Percentiles rank a stretch among this genome's conserved stretches.
phyloP scores from a whole-genome alignment of 495 filamentous ascomycete species.

The Podospora fimiseda region DNA sequence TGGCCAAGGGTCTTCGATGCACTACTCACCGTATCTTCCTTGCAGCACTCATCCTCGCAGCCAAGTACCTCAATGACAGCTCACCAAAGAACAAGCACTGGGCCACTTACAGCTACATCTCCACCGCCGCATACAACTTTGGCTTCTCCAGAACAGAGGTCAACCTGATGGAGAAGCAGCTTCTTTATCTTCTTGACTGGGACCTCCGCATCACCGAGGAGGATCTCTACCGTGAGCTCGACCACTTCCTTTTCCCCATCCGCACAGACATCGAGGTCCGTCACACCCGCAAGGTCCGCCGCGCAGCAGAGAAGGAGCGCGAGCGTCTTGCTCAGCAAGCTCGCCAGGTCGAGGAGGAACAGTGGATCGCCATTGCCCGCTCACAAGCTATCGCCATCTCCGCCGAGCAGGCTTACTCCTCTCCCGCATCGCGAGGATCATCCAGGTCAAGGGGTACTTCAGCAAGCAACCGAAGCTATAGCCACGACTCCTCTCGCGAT shows the following conservation, averaged over 20 bases:
- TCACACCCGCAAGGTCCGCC: conserved; percentile 35
- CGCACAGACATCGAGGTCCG: conserved; percentile 42
- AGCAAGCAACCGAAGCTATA: conserved; percentile 24
- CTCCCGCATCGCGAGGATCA: conserved; percentile 32
- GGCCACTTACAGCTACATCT: conserved; percentile 81
- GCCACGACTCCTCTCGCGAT: conserved; percentile 25
- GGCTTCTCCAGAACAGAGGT: conserved; percentile 92
- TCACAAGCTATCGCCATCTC: not conserved
- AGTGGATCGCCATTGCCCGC: conserved; percentile 16
- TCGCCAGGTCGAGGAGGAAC: conserved; percentile 18
- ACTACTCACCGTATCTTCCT: conserved; percentile 98
- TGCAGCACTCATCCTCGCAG: conserved; percentile 81
- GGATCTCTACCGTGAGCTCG: conserved; percentile 81
- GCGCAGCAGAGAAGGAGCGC: conserved; percentile 35
- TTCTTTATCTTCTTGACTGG: conserved; percentile 90
- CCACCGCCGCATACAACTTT: conserved; percentile 62
- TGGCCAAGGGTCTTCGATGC: conserved; percentile 95
- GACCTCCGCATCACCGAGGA: conserved; percentile 76
- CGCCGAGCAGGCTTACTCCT: conserved; percentile 11
- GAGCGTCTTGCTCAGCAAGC: conserved; percentile 22
- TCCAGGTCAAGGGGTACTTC: conserved; percentile 30
- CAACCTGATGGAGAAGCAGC: conserved; percentile 97
- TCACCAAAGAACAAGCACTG: conserved; percentile 99
- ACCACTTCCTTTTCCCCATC: conserved; percentile 83
- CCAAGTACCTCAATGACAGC: conserved; percentile 97